Percentiles rank a stretch among this genome's conserved stretches.
These are phyloP conservation scores for Xerocomus brunneocitrinus DNA, from an alignment of 768 basidiomycete species.

Conservation along the genomic window DNA sequence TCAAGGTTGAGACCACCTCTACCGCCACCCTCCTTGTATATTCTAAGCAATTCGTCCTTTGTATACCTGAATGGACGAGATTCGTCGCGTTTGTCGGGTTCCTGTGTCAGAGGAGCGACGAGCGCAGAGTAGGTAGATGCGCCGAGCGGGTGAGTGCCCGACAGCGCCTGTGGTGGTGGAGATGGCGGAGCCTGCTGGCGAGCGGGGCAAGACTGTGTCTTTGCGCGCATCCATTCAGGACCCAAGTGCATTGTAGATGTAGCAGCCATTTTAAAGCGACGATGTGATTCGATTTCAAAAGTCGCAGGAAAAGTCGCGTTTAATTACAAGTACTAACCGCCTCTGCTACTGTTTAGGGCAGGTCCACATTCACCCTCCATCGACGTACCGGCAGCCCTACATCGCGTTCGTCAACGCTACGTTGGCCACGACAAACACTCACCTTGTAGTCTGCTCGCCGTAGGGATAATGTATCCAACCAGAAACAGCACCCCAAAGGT, in stretches of 20 bases:
- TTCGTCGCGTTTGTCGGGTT: conserved; percentile 56
- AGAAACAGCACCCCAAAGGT: conserved; percentile 70
- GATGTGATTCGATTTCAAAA: conserved; percentile 15
- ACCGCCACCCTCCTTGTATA: conserved; percentile 77
- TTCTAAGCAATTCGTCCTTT: conserved; percentile 78
- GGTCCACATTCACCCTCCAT: conserved; percentile 58
- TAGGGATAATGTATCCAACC: conserved; percentile 75
- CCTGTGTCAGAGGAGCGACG: conserved; percentile 41
- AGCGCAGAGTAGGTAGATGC: conserved; percentile 69
- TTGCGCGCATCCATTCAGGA: conserved; percentile 90
- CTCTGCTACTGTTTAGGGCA: conserved; percentile 29
- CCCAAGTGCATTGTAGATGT: conserved; percentile 79
- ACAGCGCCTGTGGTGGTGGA: conserved; percentile 46
- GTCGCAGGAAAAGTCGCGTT: conserved; percentile 23
- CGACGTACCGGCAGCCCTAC: conserved; percentile 64
- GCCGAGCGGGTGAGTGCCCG: conserved; percentile 47
- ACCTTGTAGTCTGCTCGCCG: conserved; percentile 85
- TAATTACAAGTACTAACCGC: conserved; percentile 16
- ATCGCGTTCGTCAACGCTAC: neutral
- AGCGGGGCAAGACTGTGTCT: conserved; percentile 49
- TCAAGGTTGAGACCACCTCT: conserved; percentile 74
- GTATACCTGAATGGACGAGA: conserved; percentile 81
- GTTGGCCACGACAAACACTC: conserved; percentile 24
- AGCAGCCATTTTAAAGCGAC: conserved; percentile 42
- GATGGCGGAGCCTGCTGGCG: conserved; percentile 56